A percentile compares a stretch with the other conserved stretches of the same genome.
phyloP scores from a whole-genome alignment of 306 rosid species.

The Fragaria iinumae region DNA sequence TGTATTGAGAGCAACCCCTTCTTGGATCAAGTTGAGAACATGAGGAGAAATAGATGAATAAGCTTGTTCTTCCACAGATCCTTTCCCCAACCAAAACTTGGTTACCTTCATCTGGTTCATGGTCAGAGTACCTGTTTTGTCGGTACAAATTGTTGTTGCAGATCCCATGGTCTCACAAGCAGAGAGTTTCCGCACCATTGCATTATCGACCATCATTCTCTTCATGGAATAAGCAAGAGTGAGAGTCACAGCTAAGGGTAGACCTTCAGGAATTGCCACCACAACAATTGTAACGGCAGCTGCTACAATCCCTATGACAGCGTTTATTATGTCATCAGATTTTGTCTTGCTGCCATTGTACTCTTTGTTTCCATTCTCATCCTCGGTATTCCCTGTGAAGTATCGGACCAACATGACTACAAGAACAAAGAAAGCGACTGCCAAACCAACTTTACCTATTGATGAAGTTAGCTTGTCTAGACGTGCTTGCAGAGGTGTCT shows the following conservation, averaged over 20 bases:
- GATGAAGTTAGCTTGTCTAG: constrained; percentile 41
- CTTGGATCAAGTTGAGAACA: constrained; percentile 19
- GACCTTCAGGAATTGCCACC: constrained; percentile 53
- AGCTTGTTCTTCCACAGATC: constrained; percentile 9
- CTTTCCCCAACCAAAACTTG: constrained; percentile 36
- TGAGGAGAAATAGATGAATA: constrained; percentile 15
- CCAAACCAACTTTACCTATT: constrained; percentile 43
- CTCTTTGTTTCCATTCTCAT: constrained; percentile 36
- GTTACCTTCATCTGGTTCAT: constrained; percentile 49
- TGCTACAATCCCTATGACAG: constrained; percentile 32
- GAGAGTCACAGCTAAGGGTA: constrained; percentile 47
- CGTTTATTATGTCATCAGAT: constrained; percentile 33
- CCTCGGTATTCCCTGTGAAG: constrained; percentile 42
- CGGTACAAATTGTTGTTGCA: constrained; percentile 51
- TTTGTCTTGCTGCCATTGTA: constrained; percentile 34
- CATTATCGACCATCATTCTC: constrained; percentile 50
- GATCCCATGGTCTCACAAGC: constrained; percentile 63
- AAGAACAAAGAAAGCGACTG: constrained; percentile 42
- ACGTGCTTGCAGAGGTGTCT: constrained; percentile 41
- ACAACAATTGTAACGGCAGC: constrained; percentile 48
- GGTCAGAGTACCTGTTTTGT: constrained; percentile 56
- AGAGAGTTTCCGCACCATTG: constrained; percentile 49
- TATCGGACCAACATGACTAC: constrained; percentile 39
- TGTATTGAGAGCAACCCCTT: constrained; percentile 46
- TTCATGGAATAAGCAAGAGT: constrained; percentile 54